Conservation (phyloP, 441 rosid species). For the Gossypium gossypioides region DNA sequence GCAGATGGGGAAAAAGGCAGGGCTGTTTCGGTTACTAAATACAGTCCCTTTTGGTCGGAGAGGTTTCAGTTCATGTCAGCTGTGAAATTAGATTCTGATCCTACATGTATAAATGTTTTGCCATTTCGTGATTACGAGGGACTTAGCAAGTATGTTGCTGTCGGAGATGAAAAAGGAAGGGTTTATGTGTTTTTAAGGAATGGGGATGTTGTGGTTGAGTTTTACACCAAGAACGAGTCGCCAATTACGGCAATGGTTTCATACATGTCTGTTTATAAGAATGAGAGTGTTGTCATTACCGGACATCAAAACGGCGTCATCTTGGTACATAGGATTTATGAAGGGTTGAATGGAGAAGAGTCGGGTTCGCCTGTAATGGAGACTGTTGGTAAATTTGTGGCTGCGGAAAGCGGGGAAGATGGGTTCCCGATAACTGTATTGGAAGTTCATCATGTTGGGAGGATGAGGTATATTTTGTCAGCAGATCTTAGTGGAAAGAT, state of each 20-base stretch:
- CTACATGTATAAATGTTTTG: conserved; percentile 58
- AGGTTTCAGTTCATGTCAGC: conserved; percentile 81
- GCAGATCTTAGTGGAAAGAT: conserved; percentile 61
- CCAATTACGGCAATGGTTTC: conserved; percentile 77
- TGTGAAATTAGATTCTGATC: conserved; percentile 66
- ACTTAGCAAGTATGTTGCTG: conserved; percentile 68
- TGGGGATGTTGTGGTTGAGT: conserved; percentile 72
- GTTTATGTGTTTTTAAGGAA: conserved; percentile 62
- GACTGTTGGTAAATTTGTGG: conserved; percentile 35
- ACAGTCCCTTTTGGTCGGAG: conserved; percentile 84
- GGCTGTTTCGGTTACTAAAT: conserved; percentile 51
- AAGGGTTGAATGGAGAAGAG: conserved; percentile 58
- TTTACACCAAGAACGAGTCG: conserved; percentile 38
- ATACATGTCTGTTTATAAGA: conserved; percentile 50
- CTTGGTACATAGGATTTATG: conserved; percentile 57
- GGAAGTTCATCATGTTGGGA: conserved; percentile 83
- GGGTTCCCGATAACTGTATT: conserved; percentile 45
- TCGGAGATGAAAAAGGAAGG: conserved; percentile 76
- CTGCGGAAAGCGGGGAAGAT: conserved; percentile 31
- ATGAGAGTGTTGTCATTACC: conserved; percentile 65
- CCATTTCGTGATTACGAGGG: conserved; percentile 79
- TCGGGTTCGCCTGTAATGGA: conserved; percentile 48
- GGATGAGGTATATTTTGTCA: conserved; percentile 58
- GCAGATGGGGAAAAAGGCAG: conserved; percentile 31
- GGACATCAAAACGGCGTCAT: conserved; percentile 74